A percentile compares a stretch with the other conserved stretches of the same genome.
These are phyloP conservation scores for Vanrija pseudolonga DNA, from an alignment of 1,284 basidiomycete species.

Conservation along the genomic window DNA sequence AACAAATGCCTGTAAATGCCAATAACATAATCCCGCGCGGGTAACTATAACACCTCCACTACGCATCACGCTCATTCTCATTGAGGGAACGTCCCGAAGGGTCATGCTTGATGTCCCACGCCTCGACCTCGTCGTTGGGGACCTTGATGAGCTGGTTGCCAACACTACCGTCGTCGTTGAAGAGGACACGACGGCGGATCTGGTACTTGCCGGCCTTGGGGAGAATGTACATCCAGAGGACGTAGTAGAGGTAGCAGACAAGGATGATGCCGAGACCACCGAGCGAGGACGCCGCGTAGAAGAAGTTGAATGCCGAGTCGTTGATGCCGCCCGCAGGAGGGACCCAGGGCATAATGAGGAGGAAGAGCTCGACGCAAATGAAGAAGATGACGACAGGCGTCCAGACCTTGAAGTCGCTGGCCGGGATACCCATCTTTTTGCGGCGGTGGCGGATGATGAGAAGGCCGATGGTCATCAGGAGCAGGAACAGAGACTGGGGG, in stretches of 20 bases:
- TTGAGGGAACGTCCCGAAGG: no score
- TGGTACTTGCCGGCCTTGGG: conserved; percentile 43
- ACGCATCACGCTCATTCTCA: no score
- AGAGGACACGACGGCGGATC: conserved; percentile 38
- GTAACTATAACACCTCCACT: no score
- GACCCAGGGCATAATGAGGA: conserved; percentile 54
- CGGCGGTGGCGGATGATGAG: conserved; percentile 51
- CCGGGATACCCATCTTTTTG: conserved; percentile 42
- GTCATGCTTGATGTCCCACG: conserved; percentile 23
- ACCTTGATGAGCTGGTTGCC: conserved; percentile 20
- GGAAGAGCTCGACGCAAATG: conserved; percentile 50
- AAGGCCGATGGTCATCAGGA: conserved; percentile 50
- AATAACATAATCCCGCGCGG: no score
- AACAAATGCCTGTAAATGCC: no score
- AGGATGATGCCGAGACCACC: conserved; percentile 29
- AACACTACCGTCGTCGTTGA: conserved; percentile 34
- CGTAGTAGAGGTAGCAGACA: conserved; percentile 45
- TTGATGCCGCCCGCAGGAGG: conserved; percentile 41
- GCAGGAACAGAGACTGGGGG: conserved; percentile 50
- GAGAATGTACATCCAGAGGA: conserved; percentile 42
- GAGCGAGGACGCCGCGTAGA: conserved; percentile 45
- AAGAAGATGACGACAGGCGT: conserved; percentile 48
- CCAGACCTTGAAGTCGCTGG: conserved; percentile 50
- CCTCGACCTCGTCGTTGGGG: conserved; percentile 13
- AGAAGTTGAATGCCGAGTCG: conserved; percentile 41